Base-by-base conservation (phyloP, 2,329 filamentous ascomycete genomes). In the Phialophora verrucosa region DNA sequence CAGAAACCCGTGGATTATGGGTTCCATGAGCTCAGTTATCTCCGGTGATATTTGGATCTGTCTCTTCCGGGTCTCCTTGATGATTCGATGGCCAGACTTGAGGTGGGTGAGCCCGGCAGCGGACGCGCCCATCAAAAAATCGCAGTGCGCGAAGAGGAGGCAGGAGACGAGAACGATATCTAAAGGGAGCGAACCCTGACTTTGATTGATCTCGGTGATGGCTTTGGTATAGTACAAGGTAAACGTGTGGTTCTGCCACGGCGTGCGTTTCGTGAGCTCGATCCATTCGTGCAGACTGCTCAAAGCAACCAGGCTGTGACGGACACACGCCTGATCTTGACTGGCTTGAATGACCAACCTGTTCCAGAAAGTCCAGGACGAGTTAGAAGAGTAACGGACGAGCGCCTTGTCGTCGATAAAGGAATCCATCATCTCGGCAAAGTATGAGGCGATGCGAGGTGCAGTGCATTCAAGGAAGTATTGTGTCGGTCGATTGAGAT, bases 241-340 rank as follows among this genome's bases (percentile, higher is more conserved):
- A 47, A 66, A 66, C 14, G 60, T 57, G 38, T 63, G 35, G 38
- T 66, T 69, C 50, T 69, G 66, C 63, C 63, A 69, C 3, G 66
- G 66, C 6, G 63, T 66, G 4, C 63, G 63, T 32, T 66, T 69
- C 20, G 59, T 69, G 51, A 69, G 50, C 35, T 69, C 66, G 38
- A 66, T 65, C 63, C 63, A 69, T 56, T 66, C 63, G 25, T 69
- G 66, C 6, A 69, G 63, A 25, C 66, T 69, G 47, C 66, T 68
- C 6, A 68, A 38, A n/a, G 65, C 65, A 32, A 59, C 65, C 49
- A 68, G 23, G 49, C 62, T 68, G 55, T 68, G 51, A 35, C 65
- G 62, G 31, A 68, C 63, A 38, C 58, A 68, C 4, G 42, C 32
- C 4, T 68, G 63, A 6, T 44, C 61, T 47, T 62, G 56, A 57